These are phyloP conservation scores for Simmondsia chinensis DNA, from an alignment of 148 eudicot species.

Conservation along the genomic window DNA sequence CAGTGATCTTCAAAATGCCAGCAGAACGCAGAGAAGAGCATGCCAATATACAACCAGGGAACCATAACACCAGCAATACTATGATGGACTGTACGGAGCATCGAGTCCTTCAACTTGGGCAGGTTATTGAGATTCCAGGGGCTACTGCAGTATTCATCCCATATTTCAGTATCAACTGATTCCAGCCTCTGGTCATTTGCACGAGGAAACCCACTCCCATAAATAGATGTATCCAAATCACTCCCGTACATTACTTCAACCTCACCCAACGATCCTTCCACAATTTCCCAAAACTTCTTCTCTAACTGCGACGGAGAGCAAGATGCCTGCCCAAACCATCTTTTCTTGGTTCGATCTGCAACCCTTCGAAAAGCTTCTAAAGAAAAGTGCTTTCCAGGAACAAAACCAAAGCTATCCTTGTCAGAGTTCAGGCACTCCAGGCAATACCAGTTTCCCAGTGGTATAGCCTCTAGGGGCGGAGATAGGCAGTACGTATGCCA, in stretches of 20 bases:
- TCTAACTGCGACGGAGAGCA: slow-evolving; percentile 71
- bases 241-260: slow-evolving; percentile 99
- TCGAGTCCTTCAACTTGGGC: slow-evolving; percentile 86
- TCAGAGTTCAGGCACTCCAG: slow-evolving; percentile 91
- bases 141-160: slow-evolving; percentile 77
- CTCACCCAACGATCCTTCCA: slow-evolving; percentile 83
- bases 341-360: slow-evolving; percentile 87
- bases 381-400: slow-evolving; percentile 68
- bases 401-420: slow-evolving; percentile 89
- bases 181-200: slow-evolving; percentile 44
- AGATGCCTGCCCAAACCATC: slow-evolving; percentile 85
- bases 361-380: slow-evolving; percentile 80
- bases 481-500: slow-evolving; percentile 95
- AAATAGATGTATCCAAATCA: slow-evolving; percentile 87
- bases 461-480: slow-evolving; percentile 75
- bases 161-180: slow-evolving; percentile 45
- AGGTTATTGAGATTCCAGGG: slow-evolving; percentile 99
- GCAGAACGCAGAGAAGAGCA: slow-evolving; percentile 98
- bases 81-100: slow-evolving; percentile 92
- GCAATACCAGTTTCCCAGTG: slow-evolving; percentile 96
- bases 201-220: slow-evolving; percentile 97
- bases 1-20: slow-evolving; percentile 99
- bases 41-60: slow-evolving; percentile 96
- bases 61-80: slow-evolving; percentile 99
- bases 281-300: slow-evolving; percentile 98